Evolutionary conservation across 805 yeast species (phyloP), one percentile per base, ranked within the genome.

Genomic region (Saturnispora hagleri): DNA sequence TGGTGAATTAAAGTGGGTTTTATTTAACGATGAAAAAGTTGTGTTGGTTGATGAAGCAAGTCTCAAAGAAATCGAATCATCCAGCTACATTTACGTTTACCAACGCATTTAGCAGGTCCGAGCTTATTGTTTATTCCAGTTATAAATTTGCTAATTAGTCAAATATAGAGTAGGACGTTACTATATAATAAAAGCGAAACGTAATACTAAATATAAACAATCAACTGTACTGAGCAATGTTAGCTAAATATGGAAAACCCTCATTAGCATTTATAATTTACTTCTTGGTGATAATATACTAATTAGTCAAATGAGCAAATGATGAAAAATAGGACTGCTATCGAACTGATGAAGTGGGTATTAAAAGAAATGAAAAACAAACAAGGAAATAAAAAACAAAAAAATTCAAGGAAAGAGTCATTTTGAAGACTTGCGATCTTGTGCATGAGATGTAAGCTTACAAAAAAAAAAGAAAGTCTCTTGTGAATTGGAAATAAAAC

Each of bases 11-110:
- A 69, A 72, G 50, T 89, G 96, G 96, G 83, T 84, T 2, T 70
- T 89, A 43, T 90, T 81, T 69, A 89, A 89, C 62, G 97, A 89
- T 63, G 97, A 89, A 60, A 89, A 88, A 66, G 95, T 89, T 3
- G 91, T 85, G 8, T 60, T 71, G 10, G 76, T 80, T 35, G 78
- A 73, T 20, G 73, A 68, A 1, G 68, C 65, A 12, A 68, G 64
- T 49, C 51, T 75, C 22, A 66, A 67, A 4, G 83, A 79, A 51
- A 66, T 76, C 43, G 72, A 68, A 51, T 66, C 63, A 13, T 71
- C 69, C 51, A 81, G 79, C 1, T 79, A 79, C 60, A 63, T 79
- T 8, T 79, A 77, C 56, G 47, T 79, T 9, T 77, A 57, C 60
- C 47, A 42, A 54, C 51, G 43, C n/a, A 36, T 46, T 20, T 55